phyloP scores from a whole-genome alignment of 257 asterid species.

The Solanum gracilifrons region DNA sequence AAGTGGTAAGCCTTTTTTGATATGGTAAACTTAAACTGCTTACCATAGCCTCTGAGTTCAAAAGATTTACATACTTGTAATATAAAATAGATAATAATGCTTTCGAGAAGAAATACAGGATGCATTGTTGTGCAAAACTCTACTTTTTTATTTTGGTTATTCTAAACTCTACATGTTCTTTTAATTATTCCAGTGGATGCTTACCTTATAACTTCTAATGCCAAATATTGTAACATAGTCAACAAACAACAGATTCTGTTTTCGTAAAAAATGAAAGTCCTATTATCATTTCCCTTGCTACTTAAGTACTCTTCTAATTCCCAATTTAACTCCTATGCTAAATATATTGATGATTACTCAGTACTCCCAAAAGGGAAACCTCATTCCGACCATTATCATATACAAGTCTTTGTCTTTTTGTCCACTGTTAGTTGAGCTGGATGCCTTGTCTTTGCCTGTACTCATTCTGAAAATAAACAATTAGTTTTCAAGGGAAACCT shows the following conservation, averaged over 20 bases:
- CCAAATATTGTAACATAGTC: not conserved
- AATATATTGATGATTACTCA: not conserved
- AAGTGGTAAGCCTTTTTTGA: conserved; percentile 42
- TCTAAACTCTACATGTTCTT: not conserved
- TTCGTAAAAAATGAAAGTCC: not conserved
- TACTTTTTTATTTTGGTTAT: not conserved
- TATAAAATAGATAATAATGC: not conserved
- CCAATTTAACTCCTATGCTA: not conserved
- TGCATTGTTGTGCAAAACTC: not conserved
- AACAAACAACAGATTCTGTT: not conserved
- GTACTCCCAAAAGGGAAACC: no score
- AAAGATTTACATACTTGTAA: not conserved
- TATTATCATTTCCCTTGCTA: not conserved
- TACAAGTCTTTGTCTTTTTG: no score
- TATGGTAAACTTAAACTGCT: not conserved
- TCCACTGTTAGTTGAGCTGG: no score
- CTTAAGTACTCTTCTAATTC: not conserved
- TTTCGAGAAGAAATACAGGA: not conserved
- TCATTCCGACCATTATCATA: no score
- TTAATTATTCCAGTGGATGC: not conserved
- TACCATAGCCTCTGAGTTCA: not conserved
- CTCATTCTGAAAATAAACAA: no score
- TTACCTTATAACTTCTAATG: not conserved
- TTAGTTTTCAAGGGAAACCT: no score
- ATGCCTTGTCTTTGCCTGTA: no score